A percentile compares a stretch with the other conserved stretches of the same genome.
These are phyloP conservation scores for Senecio squalidus DNA, from an alignment of 140 eudicot species.

Conservation along the genomic window DNA sequence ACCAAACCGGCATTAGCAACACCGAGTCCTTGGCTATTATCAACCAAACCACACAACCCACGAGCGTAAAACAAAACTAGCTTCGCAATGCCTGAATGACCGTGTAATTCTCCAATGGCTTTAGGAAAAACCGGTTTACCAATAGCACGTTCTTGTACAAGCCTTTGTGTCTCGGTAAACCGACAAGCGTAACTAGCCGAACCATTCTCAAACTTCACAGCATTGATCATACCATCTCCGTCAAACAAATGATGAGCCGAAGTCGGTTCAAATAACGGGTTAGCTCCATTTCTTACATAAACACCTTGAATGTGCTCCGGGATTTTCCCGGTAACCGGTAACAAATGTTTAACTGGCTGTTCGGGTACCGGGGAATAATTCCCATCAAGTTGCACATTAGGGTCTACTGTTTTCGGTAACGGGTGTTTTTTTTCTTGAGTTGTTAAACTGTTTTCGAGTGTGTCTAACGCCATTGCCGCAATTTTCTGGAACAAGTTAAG, in stretches of 20 bases:
- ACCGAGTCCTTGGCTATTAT: constrained; percentile 23
- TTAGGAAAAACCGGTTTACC: constrained; percentile 22
- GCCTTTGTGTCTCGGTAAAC: constrained; percentile 13
- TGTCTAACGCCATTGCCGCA: constrained; percentile 19
- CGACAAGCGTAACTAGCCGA: constrained; percentile 14
- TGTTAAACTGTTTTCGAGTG: not conserved
- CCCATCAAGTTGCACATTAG: constrained; percentile 14
- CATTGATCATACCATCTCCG: constrained; percentile 22
- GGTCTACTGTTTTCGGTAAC: constrained; percentile 22
- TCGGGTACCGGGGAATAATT: constrained; percentile 22
- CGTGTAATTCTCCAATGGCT: constrained; percentile 22
- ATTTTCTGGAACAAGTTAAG: constrained; percentile 16
- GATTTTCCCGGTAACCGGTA: constrained; percentile 17
- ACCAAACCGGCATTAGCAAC: constrained; percentile 37
- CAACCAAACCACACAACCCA: constrained; percentile 26
- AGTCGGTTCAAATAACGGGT: constrained; percentile 19
- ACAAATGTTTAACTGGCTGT: constrained; percentile 1
- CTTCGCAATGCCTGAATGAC: constrained; percentile 5
- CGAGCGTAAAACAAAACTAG: constrained; percentile 16
- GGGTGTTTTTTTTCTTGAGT: not conserved
- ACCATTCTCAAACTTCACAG: constrained; percentile 14
- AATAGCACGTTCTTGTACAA: constrained; percentile 14
- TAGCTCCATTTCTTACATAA: constrained; percentile 28
- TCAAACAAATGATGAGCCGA: constrained; percentile 26
- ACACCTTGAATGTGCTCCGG: constrained; percentile 18